phyloP scores from a whole-genome alignment of 768 basidiomycete species.

The Pulveroboletus ravenelii region DNA sequence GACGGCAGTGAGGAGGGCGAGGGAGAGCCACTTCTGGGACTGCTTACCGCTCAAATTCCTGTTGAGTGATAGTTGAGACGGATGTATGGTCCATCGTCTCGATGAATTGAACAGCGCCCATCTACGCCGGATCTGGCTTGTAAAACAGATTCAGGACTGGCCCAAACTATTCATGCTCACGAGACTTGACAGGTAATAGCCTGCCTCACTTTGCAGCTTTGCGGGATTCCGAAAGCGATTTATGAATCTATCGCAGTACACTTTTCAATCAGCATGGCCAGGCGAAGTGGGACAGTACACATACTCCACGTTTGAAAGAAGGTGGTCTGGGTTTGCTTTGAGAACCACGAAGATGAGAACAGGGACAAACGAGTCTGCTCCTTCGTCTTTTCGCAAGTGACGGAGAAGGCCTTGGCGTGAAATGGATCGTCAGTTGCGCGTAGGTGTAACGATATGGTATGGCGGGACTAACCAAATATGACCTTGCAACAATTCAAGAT shows the following conservation, averaged over 20 bases:
- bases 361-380: slow-evolving; percentile 93
- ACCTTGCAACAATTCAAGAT: slow-evolving; percentile 98
- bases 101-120: slow-evolving; percentile 95
- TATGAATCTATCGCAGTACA: slow-evolving; percentile 64
- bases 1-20: slow-evolving; percentile 4
- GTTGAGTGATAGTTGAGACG: slow-evolving; percentile 88
- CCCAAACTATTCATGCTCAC: slow-evolving; percentile 40
- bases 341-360: slow-evolving; percentile 92
- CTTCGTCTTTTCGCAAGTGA: slow-evolving; percentile 78
- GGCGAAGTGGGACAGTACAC: slow-evolving; percentile 20
- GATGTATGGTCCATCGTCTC: slow-evolving; percentile 97
- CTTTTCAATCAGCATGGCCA: background rate
- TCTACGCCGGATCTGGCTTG: slow-evolving; percentile 42
- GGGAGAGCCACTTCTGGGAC: background rate
- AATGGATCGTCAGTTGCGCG: background rate
- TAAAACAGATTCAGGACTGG: background rate
- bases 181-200: slow-evolving; percentile 94
- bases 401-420: slow-evolving; percentile 69
- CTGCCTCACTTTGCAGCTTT: slow-evolving; percentile 91
- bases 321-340: slow-evolving; percentile 88
- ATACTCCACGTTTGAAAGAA: slow-evolving; percentile 94
- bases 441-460: slow-evolving; percentile 6
- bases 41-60: slow-evolving; percentile 80
- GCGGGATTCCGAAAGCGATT: slow-evolving; percentile 87
- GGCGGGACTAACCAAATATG: slow-evolving; percentile 76